phyloP scores from a whole-genome alignment of 1,284 basidiomycete species.

The Golubevia sp. region DNA sequence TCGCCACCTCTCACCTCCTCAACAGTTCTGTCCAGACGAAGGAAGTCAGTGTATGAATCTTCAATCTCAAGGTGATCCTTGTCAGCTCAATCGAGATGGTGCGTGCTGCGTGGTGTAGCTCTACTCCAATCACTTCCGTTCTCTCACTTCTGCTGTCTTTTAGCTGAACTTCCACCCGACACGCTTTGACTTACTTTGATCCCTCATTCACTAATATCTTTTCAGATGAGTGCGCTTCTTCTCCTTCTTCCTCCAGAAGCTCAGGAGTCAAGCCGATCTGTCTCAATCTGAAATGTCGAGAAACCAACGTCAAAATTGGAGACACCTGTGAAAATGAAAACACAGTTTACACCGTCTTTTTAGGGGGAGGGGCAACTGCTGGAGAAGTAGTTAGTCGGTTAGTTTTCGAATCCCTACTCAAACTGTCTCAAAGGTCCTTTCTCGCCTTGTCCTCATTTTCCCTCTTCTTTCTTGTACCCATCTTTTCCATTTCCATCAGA shows the following conservation, averaged over 20 bases:
- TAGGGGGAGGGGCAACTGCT: background rate
- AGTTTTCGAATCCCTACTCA: background rate
- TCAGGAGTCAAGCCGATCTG: background rate
- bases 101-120: background rate
- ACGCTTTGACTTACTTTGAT: background rate
- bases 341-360: constrained; percentile 6
- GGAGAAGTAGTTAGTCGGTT: constrained; percentile 6
- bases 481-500: background rate
- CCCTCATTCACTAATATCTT: background rate
- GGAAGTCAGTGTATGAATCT: constrained; percentile 4
- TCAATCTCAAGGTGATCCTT: constrained; percentile 2
- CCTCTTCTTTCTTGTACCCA: too few species aligned
- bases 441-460: too few species aligned
- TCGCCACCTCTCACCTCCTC: background rate
- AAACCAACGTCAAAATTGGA: constrained; percentile 2
- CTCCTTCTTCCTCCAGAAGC: background rate
- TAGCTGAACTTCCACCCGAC: background rate
- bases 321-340: constrained; percentile 3
- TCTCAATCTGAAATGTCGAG: constrained; percentile 2
- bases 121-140: too few species aligned
- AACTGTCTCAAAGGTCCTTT: background rate
- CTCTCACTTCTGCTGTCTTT: too few species aligned
- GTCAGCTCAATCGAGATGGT: constrained; percentile 11
- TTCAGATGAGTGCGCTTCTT: constrained; percentile 4
- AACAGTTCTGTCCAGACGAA: constrained; percentile 10